Evolutionary conservation across 805 yeast species (phyloP), one percentile per base, ranked within the genome.

Genomic region (Saccharomycopsis vini): DNA sequence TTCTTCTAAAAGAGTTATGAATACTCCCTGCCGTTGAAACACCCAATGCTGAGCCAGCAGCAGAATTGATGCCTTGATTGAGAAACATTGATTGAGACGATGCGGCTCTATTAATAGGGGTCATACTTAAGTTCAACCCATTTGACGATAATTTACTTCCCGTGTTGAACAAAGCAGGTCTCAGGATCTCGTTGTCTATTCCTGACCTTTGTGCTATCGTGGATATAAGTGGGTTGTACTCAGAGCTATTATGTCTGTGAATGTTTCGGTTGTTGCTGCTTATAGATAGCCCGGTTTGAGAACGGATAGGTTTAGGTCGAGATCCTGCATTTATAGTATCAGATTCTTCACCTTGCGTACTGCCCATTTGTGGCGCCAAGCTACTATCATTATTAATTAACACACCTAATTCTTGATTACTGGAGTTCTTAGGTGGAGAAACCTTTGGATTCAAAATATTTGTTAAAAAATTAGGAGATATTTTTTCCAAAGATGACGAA

Each of bases 81-180:
- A 9, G 29, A 26, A 26, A 26, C 7, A 9, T 26, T 26, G 29
- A n/a, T 23, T 28, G 36, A 3, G 12, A 22, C n/a, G 40, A 21
- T 5, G 30, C 23, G 3, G 36, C n/a, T 28, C 45, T 10, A 37
- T 20, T 36, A 23, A 36, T n/a, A 6, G 45, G 45, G 3, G 45
- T 36, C 45, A 42, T 42, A 10, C 29, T 20, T 23, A 15, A 38
- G 22, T 38, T 38, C 7, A 34, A 9, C 21, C 37, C 37, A 5
- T 7, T 5, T 13, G 37, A 10, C 5, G 39, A 6, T 30, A n/a
- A n/a, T n/a, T n/a, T n/a, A n/a, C n/a, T n/a, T n/a, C n/a, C n/a
- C n/a, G n/a, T n/a, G n/a, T n/a, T n/a, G n/a, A n/a, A n/a, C n/a
- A n/a, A n/a, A n/a, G n/a, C n/a, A n/a, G n/a, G n/a, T n/a, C n/a